Conservation (phyloP, 2,329 filamentous ascomycete genomes). For the Aspergillus clavatus region DNA sequence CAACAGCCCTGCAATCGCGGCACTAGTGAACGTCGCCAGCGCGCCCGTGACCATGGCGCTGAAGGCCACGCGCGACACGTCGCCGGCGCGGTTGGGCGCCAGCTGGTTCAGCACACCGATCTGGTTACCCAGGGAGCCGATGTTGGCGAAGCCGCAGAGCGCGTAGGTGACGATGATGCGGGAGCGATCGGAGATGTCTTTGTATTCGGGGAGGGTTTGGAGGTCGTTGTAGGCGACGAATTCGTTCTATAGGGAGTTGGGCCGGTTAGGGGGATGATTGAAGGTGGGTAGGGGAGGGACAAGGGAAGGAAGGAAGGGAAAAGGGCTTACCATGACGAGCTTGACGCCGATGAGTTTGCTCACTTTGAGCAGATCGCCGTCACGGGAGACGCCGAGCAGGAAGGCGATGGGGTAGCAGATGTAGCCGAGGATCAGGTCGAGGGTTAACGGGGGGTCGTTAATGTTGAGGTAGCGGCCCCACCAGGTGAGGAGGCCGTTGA, state of each 20-base stretch:
- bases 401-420: conserved; percentile 73
- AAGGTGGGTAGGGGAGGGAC: no score
- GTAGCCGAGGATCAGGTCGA: conserved; percentile 73
- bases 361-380: conserved; percentile 62
- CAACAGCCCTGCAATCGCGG: conserved; percentile 71
- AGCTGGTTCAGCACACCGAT: conserved; percentile 83
- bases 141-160: conserved; percentile 77
- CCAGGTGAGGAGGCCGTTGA: conserved; percentile 76
- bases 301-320: conserved; percentile 1
- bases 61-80: conserved; percentile 70
- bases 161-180: conserved; percentile 81
- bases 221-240: conserved; percentile 67
- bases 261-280: background rate
- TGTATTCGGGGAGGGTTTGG: conserved; percentile 49
- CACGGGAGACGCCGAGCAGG: conserved; percentile 70
- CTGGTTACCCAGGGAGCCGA: conserved; percentile 81
- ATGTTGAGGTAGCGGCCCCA: conserved; percentile 76
- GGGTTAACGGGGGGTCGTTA: conserved; percentile 62
- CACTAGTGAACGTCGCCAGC: conserved; percentile 72
- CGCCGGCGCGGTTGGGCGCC: conserved; percentile 66
- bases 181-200: conserved; percentile 61
- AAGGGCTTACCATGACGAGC: conserved; percentile 61
- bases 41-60: conserved; percentile 75
- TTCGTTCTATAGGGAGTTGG: no score
- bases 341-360: conserved; percentile 77